These are phyloP conservation scores for Talaromyces wortmannii DNA, from an alignment of 495 filamentous ascomycete species.

Conservation along the genomic window DNA sequence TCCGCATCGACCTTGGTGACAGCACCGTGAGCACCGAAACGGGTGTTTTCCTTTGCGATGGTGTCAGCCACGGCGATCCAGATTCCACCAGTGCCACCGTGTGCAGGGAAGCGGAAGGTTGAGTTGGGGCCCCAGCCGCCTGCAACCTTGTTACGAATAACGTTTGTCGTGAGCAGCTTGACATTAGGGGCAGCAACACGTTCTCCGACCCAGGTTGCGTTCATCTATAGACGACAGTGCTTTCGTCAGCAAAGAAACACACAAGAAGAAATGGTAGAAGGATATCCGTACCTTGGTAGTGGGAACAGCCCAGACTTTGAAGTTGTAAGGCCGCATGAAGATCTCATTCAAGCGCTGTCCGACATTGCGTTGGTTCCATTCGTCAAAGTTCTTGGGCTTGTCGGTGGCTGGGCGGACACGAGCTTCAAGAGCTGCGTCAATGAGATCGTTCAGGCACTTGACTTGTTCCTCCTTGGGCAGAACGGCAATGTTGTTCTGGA, in stretches of 20 bases:
- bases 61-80: constrained; percentile 97
- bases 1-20: constrained; percentile 80
- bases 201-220: constrained; percentile 98
- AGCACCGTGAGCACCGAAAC: constrained; percentile 75
- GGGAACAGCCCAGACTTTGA: constrained; percentile 98
- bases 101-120: constrained; percentile 95
- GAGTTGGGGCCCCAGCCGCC: constrained; percentile 98
- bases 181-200: constrained; percentile 95
- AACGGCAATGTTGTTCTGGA: constrained; percentile 99
- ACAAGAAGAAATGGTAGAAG: not conserved
- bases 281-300: constrained; percentile 69
- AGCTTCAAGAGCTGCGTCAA: constrained; percentile 82
- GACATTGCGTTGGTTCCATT: constrained; percentile 94
- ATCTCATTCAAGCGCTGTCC: constrained; percentile 84
- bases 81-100: constrained; percentile 93
- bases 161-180: constrained; percentile 89
- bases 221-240: constrained; percentile 59
- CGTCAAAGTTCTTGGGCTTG: constrained; percentile 93
- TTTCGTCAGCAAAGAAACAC: too few species aligned
- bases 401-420: constrained; percentile 64
- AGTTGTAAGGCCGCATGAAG: constrained; percentile 99
- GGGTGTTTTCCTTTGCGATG: constrained; percentile 81
- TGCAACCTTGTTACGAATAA: constrained; percentile 90
- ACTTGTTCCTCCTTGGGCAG: constrained; percentile 95
- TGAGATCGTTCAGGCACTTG: constrained; percentile 89